A percentile compares a stretch with the other conserved stretches of the same genome.
Conservation (phyloP, 345 rosid genomes). For the Pugionium dolabratum region DNA sequence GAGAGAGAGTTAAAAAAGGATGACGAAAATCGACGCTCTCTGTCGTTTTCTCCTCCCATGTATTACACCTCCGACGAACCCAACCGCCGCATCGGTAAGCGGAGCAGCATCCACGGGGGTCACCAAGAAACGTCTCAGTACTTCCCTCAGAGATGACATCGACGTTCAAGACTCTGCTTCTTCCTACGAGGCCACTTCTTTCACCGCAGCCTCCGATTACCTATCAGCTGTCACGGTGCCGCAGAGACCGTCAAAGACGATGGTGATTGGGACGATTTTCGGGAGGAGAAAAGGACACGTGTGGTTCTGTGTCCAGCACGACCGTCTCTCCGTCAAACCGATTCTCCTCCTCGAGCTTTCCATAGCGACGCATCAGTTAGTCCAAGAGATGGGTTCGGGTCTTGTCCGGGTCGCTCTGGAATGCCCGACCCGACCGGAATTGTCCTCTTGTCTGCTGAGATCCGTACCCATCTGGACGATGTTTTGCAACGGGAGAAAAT, state of each 20-base stretch:
- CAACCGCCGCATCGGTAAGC: slow-evolving; percentile 33
- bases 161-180: slow-evolving; percentile 42
- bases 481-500: slow-evolving; percentile 64
- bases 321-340: slow-evolving; percentile 74
- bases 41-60: slow-evolving; percentile 77
- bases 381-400: slow-evolving; percentile 74
- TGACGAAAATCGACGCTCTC: slow-evolving; percentile 70
- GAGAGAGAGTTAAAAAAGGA: slow-evolving; percentile 12
- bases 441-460: slow-evolving; percentile 53
- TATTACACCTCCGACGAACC: slow-evolving; percentile 47
- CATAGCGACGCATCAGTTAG: slow-evolving; percentile 59
- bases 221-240: slow-evolving; percentile 37
- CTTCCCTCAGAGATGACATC: slow-evolving; percentile 67
- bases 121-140: slow-evolving; percentile 69
- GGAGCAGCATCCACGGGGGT: slow-evolving; percentile 29
- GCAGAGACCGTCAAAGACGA: slow-evolving; percentile 68
- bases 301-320: slow-evolving; percentile 82
- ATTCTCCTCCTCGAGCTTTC: slow-evolving; percentile 76
- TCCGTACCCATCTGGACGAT: slow-evolving; percentile 73
- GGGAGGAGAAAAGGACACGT: slow-evolving; percentile 82
- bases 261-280: slow-evolving; percentile 83
- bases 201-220: slow-evolving; percentile 5
- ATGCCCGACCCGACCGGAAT: slow-evolving; percentile 53
- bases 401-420: slow-evolving; percentile 78
- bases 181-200: slow-evolving; percentile 33